Conservation (phyloP, 2,329 filamentous ascomycete species). For the Thelonectria discophora region DNA sequence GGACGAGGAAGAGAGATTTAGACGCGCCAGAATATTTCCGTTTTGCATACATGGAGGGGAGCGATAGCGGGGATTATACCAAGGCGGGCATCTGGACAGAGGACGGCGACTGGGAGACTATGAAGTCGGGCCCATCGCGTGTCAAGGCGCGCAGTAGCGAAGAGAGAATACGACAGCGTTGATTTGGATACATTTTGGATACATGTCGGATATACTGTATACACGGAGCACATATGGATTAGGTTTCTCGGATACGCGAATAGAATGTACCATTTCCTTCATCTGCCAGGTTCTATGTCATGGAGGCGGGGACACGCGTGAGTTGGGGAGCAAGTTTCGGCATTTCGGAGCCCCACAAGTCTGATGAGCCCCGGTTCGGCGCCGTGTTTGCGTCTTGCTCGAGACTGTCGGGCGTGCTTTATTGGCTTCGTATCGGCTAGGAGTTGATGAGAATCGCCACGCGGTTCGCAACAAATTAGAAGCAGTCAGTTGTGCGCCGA, state of each 20-base stretch:
- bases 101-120: constrained; percentile 71
- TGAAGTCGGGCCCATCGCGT: constrained; percentile 69
- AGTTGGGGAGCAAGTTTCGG: not conserved
- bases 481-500: not conserved
- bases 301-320: not conserved
- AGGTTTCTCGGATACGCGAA: too few relatives aligned
- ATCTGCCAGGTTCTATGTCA: not conserved
- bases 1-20: constrained; percentile 60
- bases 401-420: not conserved
- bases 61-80: constrained; percentile 73
- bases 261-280: too few relatives aligned
- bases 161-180: constrained; percentile 31
- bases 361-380: constrained; percentile 8
- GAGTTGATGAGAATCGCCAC: not conserved
- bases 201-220: constrained; percentile 21
- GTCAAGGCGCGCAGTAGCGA: constrained; percentile 45
- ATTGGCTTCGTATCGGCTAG: too few relatives aligned
- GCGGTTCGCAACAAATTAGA: not conserved
- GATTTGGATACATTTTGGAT: constrained; percentile 8
- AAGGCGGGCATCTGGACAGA: constrained; percentile 76
- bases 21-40: constrained; percentile 76
- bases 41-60: constrained; percentile 77
- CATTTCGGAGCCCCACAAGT: constrained; percentile 13
- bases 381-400: constrained; percentile 1
- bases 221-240: not conserved